Conservation (phyloP, 805 yeast species). For the Nakazawaea wyomingensis region DNA sequence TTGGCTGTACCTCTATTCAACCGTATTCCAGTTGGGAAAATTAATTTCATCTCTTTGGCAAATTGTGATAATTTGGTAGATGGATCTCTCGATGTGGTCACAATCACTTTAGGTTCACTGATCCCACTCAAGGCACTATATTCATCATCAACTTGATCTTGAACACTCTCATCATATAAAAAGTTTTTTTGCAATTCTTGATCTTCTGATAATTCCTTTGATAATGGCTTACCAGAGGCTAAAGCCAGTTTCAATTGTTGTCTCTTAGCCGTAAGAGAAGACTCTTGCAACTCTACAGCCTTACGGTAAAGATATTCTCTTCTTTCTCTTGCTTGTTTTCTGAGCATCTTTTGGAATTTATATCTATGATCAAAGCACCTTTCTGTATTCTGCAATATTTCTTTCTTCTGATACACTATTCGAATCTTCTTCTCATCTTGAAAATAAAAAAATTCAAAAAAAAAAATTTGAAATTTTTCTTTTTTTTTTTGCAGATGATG, state of each 20-base stretch:
- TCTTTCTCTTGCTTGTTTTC: conserved; percentile 95
- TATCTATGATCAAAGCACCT: no score
- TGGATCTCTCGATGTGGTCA: conserved; percentile 93
- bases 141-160: conserved; percentile 79
- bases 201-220: conserved; percentile 90
- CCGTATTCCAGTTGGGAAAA: conserved; percentile 86
- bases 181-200: conserved; percentile 72
- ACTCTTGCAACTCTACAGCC: conserved; percentile 86
- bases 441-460: neutral
- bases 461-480: no score
- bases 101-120: conserved; percentile 82
- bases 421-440: neutral
- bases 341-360: conserved; percentile 41
- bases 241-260: conserved; percentile 81
- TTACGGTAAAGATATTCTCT: conserved; percentile 88
- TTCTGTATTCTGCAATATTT: no score
- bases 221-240: conserved; percentile 85
- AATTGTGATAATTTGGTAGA: conserved; percentile 81
- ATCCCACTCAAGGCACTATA: conserved; percentile 84
- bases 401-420: no score
- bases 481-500: no score
- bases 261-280: conserved; percentile 78
- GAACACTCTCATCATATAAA: conserved; percentile 78
- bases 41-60: conserved; percentile 82
- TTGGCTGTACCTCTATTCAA: conserved; percentile 91